Percentiles rank a stretch among this genome's conserved stretches.
phyloP scores from a whole-genome alignment of 768 basidiomycete genomes.

The Floccularia luteovirens region DNA sequence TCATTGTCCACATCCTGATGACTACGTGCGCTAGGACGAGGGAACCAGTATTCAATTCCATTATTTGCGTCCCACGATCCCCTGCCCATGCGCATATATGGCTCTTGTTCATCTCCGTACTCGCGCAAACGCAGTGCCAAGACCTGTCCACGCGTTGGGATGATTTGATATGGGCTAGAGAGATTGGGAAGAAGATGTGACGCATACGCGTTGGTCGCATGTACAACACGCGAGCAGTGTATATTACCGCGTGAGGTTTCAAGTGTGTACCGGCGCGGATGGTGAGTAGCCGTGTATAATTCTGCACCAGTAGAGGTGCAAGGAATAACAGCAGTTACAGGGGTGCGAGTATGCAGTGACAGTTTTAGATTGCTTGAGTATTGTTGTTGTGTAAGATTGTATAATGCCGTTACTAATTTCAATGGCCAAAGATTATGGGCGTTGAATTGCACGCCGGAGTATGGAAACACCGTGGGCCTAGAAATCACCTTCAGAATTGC shows the following conservation, averaged over 20 bases:
- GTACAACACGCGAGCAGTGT: conserved; percentile 57
- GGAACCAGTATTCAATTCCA: conserved; percentile 77
- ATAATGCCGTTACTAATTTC: conserved; percentile 71
- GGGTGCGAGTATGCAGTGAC: conserved; percentile 64
- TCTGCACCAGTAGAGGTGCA: conserved; percentile 4
- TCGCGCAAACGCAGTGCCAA: conserved; percentile 31
- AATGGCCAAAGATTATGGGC: conserved; percentile 73
- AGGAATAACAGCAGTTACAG: conserved; percentile 42
- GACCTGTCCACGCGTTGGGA: conserved; percentile 71
- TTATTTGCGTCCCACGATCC: conserved; percentile 41
- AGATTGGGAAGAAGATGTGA: conserved; percentile 71
- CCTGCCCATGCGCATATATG: conserved; percentile 22
- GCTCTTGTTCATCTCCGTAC: background rate
- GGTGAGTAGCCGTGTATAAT: background rate
- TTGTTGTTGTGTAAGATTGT: conserved; percentile 27
- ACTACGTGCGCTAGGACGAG: no score
- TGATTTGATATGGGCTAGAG: conserved; percentile 42
- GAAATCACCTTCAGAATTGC: conserved; percentile 4
- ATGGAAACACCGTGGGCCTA: conserved; percentile 38
- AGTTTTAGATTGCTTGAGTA: conserved; percentile 30
- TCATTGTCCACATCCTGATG: no score
- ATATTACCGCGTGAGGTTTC: conserved; percentile 63
- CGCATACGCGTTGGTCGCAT: conserved; percentile 84
- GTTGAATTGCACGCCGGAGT: conserved; percentile 39
- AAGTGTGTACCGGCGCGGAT: conserved; percentile 40